Base-by-base conservation (phyloP, 83 land plant species). In the Thuja plicata region DNA sequence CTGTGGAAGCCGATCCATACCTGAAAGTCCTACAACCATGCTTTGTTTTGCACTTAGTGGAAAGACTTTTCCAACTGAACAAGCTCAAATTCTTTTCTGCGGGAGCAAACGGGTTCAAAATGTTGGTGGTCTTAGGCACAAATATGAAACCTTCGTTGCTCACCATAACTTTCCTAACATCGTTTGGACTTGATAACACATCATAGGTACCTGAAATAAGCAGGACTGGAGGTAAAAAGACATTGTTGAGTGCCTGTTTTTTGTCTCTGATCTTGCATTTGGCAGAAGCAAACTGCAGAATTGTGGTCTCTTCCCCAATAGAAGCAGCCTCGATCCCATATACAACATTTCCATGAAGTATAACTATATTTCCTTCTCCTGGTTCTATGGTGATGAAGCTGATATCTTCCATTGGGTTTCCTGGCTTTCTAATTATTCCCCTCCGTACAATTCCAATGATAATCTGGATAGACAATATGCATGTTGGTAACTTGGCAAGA, bases 241-340 rank as follows among this genome's bases (percentile, higher is more conserved):
- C 71, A 86, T 55, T 86, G 87, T 32, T 86, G 87, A 19, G 62
- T 17, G 9, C 62, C 41, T 52, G 43, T 5, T 8, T 86, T 7
- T 17, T 86, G 11, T 52, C 62, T 57, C 87, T 57, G 70, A 86
- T 86, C 70, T 86, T 52, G 87, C 87, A 86, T 55, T 52, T 54
- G 43, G 87, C 87, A 86, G 87, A 86, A 35, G 87, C 87, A 86
- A 86, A 86, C 43, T 86, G 40, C 12, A 57, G 52, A 57, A 86
- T 57, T 41, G 12, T 24, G 15, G 43, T 32, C 62, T n/a, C 62
- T 57, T 86, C 87, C 10, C 87, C 78, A 74, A 30, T 8, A 32
- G 78, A 74, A n/a, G 35, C 50, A 24, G 50, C 50, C 85, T 82
- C 85, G 3, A 82, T 45, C 15, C 85, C 46, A n/a, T 46, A 46